A percentile compares a stretch with the other conserved stretches of the same genome.
Conservation (phyloP, 805 yeast species). For the Candida morakotiae region DNA sequence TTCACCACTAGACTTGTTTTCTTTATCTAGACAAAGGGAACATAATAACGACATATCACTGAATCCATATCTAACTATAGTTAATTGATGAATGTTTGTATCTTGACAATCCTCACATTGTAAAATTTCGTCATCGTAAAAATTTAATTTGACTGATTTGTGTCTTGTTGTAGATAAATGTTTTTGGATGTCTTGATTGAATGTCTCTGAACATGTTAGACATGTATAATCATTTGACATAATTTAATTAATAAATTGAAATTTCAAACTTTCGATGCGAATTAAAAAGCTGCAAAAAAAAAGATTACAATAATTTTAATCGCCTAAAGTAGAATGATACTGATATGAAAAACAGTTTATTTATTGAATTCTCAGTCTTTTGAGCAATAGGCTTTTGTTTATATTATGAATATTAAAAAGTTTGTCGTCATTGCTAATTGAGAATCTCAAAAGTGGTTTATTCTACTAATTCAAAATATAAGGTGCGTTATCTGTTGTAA, state of each 20-base stretch:
- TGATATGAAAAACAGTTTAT: too few relatives aligned
- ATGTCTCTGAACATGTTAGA: constrained; percentile 38
- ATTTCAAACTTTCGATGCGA: constrained; percentile 2
- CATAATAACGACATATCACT: constrained; percentile 52
- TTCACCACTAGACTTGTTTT: constrained; percentile 19
- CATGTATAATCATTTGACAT: constrained; percentile 32
- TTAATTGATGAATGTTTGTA: constrained; percentile 49
- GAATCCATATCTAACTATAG: constrained; percentile 50
- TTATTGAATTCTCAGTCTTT: too few relatives aligned
- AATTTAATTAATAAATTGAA: neutral
- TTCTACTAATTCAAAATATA: too few relatives aligned
- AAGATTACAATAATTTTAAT: too few relatives aligned
- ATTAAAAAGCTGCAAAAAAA: neutral
- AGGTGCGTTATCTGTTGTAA: too few relatives aligned
- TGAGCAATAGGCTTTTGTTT: too few relatives aligned
- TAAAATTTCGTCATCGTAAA: constrained; percentile 36
- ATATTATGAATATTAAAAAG: too few relatives aligned
- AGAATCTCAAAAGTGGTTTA: too few relatives aligned
- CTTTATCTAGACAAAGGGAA: constrained; percentile 39
- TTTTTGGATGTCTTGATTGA: constrained; percentile 40
- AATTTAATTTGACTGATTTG: constrained; percentile 36
- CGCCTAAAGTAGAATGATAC: too few relatives aligned
- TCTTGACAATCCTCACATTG: constrained; percentile 57
- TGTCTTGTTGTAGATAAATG: constrained; percentile 54
- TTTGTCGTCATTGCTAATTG: too few relatives aligned